These are phyloP conservation scores for Picea sitchensis DNA, from an alignment of 75 land plant species.

Conservation along the genomic window DNA sequence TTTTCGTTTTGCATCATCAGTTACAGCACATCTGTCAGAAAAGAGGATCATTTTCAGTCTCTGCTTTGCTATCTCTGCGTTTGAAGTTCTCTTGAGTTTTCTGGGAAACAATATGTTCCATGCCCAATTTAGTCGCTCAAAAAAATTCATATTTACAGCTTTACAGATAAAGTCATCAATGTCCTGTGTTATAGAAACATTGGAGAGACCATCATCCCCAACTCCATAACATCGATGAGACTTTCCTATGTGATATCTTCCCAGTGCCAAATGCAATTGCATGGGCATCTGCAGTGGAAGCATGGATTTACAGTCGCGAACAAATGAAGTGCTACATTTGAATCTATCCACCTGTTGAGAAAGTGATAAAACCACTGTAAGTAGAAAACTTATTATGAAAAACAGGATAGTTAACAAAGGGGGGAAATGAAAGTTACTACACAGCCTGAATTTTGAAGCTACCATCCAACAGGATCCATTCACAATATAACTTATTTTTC, in stretches of 20 bases:
- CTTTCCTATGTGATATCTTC: neutral
- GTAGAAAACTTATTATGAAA: no score
- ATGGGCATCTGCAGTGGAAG: neutral
- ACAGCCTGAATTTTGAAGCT: no score
- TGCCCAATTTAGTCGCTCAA: conserved; percentile 75
- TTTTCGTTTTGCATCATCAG: conserved; percentile 83
- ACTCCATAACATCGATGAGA: conserved; percentile 16
- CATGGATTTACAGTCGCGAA: neutral
- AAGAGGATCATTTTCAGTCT: conserved; percentile 92
- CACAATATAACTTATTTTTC: no score
- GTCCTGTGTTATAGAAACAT: conserved; percentile 31
- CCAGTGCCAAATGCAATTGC: neutral
- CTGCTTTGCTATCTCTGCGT: conserved; percentile 90
- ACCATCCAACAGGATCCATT: no score
- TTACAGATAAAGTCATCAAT: conserved; percentile 42
- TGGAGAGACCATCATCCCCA: conserved; percentile 16
- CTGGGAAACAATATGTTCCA: conserved; percentile 85
- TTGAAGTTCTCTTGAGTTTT: conserved; percentile 39
- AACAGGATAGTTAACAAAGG: no score
- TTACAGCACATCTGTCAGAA: conserved; percentile 91
- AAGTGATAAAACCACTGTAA: no score
- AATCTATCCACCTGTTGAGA: conserved; percentile 1
- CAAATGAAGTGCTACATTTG: neutral
- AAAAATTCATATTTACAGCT: conserved; percentile 60
- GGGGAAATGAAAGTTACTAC: no score